phyloP scores from a whole-genome alignment of 1,139 yeast species.

The Taphrina betulina region DNA sequence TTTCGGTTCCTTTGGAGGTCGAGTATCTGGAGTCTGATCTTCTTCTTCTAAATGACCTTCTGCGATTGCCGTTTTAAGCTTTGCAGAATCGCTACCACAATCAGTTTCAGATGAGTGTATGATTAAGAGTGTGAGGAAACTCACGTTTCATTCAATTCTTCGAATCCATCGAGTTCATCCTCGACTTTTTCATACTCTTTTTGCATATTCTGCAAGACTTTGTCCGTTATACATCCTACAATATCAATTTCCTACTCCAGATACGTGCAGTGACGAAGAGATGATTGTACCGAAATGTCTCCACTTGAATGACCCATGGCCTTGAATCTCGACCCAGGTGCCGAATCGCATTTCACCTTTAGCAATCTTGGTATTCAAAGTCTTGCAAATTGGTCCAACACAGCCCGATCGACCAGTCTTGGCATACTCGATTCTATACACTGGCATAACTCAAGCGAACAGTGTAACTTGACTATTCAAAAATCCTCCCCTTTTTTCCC shows the following conservation, averaged over 20 bases:
- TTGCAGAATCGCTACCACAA: conserved; percentile 4
- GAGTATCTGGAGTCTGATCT: conserved; percentile 5
- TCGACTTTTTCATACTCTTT: conserved; percentile 6
- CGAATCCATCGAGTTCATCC: conserved; percentile 19
- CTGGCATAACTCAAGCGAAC: neutral
- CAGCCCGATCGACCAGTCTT: conserved; percentile 18
- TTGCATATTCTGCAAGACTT: conserved; percentile 18
- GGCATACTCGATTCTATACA: conserved; percentile 24
- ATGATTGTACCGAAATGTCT: conserved; percentile 30
- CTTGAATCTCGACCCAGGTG: conserved; percentile 24
- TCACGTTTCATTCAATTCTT: conserved; percentile 6
- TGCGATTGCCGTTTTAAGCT: conserved; percentile 7
- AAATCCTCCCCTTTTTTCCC: too few species aligned
- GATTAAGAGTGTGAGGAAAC: neutral
- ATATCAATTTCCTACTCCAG: too few species aligned
- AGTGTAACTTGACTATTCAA: too few species aligned
- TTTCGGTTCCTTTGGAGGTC: neutral
- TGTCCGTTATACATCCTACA: conserved; percentile 23
- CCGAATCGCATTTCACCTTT: conserved; percentile 30
- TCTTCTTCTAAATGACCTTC: conserved; percentile 3
- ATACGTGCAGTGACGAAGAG: too few species aligned
- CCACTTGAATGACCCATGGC: conserved; percentile 21
- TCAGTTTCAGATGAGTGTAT: neutral
- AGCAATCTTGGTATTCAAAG: conserved; percentile 12
- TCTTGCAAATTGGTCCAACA: conserved; percentile 22